These are phyloP conservation scores for Phytophthora europaea DNA, from an alignment of 352 stramenopile species.

Conservation along the genomic window DNA sequence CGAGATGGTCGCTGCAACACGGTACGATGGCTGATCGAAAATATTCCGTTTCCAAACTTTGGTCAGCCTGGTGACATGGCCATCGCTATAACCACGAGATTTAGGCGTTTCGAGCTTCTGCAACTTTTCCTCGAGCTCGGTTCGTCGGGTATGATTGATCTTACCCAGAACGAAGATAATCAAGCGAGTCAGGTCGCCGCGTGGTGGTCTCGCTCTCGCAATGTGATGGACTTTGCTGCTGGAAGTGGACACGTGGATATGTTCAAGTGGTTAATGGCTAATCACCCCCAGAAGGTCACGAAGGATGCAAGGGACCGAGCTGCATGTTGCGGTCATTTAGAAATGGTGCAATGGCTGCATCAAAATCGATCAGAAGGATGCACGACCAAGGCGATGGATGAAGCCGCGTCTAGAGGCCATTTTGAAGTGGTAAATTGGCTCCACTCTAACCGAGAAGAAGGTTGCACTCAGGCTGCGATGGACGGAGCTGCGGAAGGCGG, in stretches of 20 bases:
- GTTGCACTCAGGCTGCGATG: not conserved
- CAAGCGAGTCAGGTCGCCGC: not conserved
- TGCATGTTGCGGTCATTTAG: not conserved
- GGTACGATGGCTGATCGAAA: slow-evolving; percentile 9
- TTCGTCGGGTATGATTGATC: not conserved
- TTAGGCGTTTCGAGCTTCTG: slow-evolving; percentile 3
- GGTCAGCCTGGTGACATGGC: not conserved
- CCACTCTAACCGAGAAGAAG: not conserved
- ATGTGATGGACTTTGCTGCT: slow-evolving; percentile 2
- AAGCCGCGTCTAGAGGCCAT: not conserved
- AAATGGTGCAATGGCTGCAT: slow-evolving; percentile 6
- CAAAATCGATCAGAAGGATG: not conserved
- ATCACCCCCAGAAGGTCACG: not conserved
- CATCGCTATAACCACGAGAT: slow-evolving; percentile 1
- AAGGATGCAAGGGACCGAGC: not conserved
- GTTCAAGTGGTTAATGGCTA: slow-evolving; percentile 10
- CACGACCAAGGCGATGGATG: not conserved
- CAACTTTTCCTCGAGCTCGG: slow-evolving; percentile 8
- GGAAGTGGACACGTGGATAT: slow-evolving; percentile 2
- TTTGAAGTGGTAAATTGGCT: not conserved
- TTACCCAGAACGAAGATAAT: slow-evolving; percentile 4
- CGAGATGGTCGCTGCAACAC: slow-evolving; percentile 4
- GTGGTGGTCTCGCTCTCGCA: slow-evolving; percentile 6
- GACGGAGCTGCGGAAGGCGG: not conserved
- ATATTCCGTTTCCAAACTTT: slow-evolving; percentile 4